Evolutionary conservation across 768 basidiomycete species (phyloP).

Genomic region (Boletus vinaceobasis): DNA sequence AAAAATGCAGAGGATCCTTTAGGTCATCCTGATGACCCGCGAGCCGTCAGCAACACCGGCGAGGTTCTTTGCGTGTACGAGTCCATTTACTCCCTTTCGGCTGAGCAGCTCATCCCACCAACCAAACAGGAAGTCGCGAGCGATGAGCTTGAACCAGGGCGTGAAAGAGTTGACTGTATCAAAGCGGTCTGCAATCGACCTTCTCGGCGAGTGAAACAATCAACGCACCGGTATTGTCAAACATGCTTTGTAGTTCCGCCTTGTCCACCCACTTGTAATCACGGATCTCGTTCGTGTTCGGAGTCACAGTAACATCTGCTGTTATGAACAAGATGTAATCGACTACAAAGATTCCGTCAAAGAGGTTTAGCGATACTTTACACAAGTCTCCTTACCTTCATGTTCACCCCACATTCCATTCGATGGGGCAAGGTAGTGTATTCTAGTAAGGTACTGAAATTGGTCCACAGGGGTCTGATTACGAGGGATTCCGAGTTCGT

Average conservation of each 20-base stretch:
- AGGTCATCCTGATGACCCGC: constrained; percentile 68
- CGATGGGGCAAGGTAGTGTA: constrained; percentile 96
- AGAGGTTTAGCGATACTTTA: neutral
- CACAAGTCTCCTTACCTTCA: constrained; percentile 59
- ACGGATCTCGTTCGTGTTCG: constrained; percentile 89
- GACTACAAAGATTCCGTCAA: constrained; percentile 49
- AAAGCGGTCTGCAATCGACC: neutral
- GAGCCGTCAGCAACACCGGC: constrained; percentile 65
- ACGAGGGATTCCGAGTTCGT: constrained; percentile 90
- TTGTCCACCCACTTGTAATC: constrained; percentile 90
- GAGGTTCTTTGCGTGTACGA: constrained; percentile 48
- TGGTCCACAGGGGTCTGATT: constrained; percentile 74
- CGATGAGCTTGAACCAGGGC: constrained; percentile 99
- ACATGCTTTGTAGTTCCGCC: constrained; percentile 88
- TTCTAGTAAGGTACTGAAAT: constrained; percentile 93
- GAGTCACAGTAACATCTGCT: constrained; percentile 74
- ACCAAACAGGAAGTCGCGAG: constrained; percentile 91
- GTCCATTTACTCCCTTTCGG: constrained; percentile 54
- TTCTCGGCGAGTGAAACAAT: neutral
- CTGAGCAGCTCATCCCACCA: constrained; percentile 94
- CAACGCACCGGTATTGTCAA: constrained; percentile 65
- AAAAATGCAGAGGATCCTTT: neutral
- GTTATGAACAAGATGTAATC: constrained; percentile 98
- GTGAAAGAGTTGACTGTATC: constrained; percentile 81
- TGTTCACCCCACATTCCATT: constrained; percentile 96